Evolutionary conservation across 2,329 filamentous ascomycete species (phyloP), one percentile per base, ranked within the genome.

Genomic region (Dothistroma septosporum): DNA sequence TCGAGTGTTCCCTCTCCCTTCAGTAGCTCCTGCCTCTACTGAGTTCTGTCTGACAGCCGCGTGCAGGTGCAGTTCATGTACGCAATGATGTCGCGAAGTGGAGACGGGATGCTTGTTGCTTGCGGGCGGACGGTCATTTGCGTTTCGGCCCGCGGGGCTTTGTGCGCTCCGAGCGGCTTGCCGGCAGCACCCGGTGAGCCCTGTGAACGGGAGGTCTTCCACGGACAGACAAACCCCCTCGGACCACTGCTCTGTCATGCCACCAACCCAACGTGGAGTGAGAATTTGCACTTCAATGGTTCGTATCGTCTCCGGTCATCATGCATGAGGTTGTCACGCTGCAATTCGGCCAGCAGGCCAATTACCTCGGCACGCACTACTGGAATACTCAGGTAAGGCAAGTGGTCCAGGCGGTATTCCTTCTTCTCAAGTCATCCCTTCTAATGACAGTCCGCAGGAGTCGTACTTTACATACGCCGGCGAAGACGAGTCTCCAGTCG

Each of bases 271-370:
- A 35, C 32, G 32, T 12, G 32, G 12, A 12, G 7, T 35, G 33
- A 37, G 24, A 28, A 6, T 6, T 28, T 28, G 24, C 24, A 28
- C 24, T 28, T 2, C 24, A 28, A 2, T 28, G 10, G 33, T 9
- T 37, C 33, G 10, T 9, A 16, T 21, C 9, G 46, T 10, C 22
- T 24, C 2, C 53, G 3, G 37, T 8, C 44, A 65, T 47, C 5
- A 97, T 99, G 94, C 91, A 92, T 77, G 94, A 99, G 77, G 91
- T 97, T 63, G 82, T 99, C 63, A 97, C 93, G 0, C 80, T 99
- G 50, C 94, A 99, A 80, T 86, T 97, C 62, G 94, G 94, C 48
- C 89, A 96, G 74, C 87, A 90, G 73, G 92, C 90, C 74, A 99
- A 99, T 76, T 96, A 97, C 71, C 79, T 95, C 22, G 92, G 89